Conservation (phyloP, 2,329 filamentous ascomycete species). For the Xylariaceae sp. region DNA sequence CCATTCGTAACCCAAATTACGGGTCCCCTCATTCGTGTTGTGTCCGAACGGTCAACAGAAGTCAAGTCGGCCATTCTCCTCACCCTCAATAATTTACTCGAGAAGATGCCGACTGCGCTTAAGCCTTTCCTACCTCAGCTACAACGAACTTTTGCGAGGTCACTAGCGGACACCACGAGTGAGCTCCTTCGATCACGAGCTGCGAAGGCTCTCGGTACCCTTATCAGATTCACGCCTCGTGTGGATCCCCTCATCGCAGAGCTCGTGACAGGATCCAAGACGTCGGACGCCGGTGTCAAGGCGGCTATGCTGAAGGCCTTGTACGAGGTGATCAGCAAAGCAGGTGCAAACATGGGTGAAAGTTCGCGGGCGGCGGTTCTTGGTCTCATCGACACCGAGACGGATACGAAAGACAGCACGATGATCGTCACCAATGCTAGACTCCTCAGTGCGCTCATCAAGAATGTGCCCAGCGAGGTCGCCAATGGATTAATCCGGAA, state of each 20-base stretch:
- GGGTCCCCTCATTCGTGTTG: conserved; percentile 94
- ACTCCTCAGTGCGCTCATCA: conserved; percentile 86
- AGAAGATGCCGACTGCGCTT: conserved; percentile 94
- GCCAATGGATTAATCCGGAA: conserved; percentile 67
- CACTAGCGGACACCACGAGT: conserved; percentile 89
- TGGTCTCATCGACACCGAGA: conserved; percentile 83
- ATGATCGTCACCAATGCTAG: conserved; percentile 92
- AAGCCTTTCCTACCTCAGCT: conserved; percentile 97
- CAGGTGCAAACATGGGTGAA: conserved; percentile 93
- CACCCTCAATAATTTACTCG: conserved; percentile 91
- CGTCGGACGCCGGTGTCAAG: conserved; percentile 81
- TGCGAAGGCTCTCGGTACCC: conserved; percentile 89
- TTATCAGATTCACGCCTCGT: conserved; percentile 94
- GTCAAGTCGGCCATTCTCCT: conserved; percentile 94
- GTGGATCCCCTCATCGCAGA: conserved; percentile 93
- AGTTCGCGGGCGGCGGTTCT: conserved; percentile 85
- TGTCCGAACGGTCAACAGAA: conserved; percentile 93
- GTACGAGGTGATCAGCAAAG: conserved; percentile 95
- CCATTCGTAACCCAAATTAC: conserved; percentile 98
- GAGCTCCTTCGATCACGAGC: conserved; percentile 86
- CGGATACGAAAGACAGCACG: conserved; percentile 73
- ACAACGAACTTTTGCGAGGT: conserved; percentile 95
- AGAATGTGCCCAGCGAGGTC: conserved; percentile 77
- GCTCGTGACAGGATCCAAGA: conserved; percentile 94
- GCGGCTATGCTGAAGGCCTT: conserved; percentile 97